phyloP scores from a whole-genome alignment of 495 filamentous ascomycete genomes.

The Annulohypoxylon moriforme region DNA sequence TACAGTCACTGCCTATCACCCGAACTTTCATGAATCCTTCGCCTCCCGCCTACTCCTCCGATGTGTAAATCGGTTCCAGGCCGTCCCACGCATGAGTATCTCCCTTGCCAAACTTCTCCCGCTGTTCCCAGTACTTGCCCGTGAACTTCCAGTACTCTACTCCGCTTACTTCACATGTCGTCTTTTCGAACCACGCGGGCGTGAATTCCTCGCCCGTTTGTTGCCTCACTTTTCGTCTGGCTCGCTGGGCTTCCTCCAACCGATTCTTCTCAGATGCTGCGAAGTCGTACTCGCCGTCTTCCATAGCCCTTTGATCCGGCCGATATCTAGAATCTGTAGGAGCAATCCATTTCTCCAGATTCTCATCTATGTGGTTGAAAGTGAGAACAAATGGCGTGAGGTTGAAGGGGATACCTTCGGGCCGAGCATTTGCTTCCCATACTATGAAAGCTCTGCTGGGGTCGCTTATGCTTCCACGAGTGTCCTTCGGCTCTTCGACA shows the following conservation, averaged over 20 bases:
- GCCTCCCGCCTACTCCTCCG: slow-evolving; percentile 28
- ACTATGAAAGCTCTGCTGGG: slow-evolving; percentile 83
- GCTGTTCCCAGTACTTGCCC: slow-evolving; percentile 84
- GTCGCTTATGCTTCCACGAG: slow-evolving; percentile 59
- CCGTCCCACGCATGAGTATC: slow-evolving; percentile 59
- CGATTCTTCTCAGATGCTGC: slow-evolving; percentile 95
- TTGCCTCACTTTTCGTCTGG: slow-evolving; percentile 78
- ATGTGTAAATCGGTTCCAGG: slow-evolving; percentile 60
- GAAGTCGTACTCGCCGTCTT: slow-evolving; percentile 93
- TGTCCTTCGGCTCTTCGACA: slow-evolving; percentile 66
- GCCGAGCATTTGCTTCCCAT: slow-evolving; percentile 88
- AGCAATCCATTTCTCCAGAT: slow-evolving; percentile 76
- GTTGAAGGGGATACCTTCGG: slow-evolving; percentile 92
- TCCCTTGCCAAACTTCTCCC: slow-evolving; percentile 65
- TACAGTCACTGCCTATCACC: slow-evolving; percentile 14
- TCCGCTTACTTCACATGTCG: slow-evolving; percentile 78
- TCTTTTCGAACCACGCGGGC: slow-evolving; percentile 86
- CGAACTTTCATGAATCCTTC: slow-evolving; percentile 6
- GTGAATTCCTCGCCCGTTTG: slow-evolving; percentile 79
- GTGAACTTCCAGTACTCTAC: slow-evolving; percentile 92
- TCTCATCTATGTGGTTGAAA: slow-evolving; percentile 86
- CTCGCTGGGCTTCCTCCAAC: slow-evolving; percentile 92
- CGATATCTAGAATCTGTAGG: slow-evolving; percentile 92
- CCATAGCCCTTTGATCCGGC: slow-evolving; percentile 98
- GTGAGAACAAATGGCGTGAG: slow-evolving; percentile 95